Conservation (phyloP, 805 yeast species). For the Yamadazyma endophytica region DNA sequence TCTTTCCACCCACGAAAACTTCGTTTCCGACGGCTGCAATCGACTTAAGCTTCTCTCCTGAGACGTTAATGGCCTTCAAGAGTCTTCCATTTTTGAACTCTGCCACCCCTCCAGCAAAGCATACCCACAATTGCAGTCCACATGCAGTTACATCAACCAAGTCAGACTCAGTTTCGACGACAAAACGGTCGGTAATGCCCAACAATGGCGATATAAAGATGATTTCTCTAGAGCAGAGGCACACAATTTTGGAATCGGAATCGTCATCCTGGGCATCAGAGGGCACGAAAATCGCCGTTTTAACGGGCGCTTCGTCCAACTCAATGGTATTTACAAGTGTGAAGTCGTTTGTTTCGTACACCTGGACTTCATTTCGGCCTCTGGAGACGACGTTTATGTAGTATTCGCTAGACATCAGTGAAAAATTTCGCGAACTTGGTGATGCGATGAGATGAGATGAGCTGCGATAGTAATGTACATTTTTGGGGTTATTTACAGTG, state of each 20-base stretch:
- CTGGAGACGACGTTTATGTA: slow-evolving; percentile 5
- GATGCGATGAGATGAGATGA: slow-evolving; percentile 5
- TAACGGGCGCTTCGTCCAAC: background rate
- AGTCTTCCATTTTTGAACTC: no score
- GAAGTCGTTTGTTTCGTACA: slow-evolving; percentile 11
- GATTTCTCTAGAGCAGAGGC: slow-evolving; percentile 1
- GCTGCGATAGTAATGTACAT: slow-evolving; percentile 10
- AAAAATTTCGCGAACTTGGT: slow-evolving; percentile 1
- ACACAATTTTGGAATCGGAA: slow-evolving; percentile 4
- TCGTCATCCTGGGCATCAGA: slow-evolving; percentile 1
- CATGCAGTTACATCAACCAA: no score
- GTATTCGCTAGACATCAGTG: slow-evolving; percentile 7
- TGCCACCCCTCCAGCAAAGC: no score
- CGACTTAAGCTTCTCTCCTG: no score
- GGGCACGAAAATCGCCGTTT: no score
- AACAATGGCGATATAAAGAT: slow-evolving; percentile 6
- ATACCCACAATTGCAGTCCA: no score
- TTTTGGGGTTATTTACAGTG: slow-evolving; percentile 14
- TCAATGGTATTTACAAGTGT: slow-evolving; percentile 8
- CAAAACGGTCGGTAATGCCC: slow-evolving; percentile 6
- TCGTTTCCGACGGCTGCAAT: slow-evolving; percentile 3
- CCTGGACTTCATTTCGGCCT: slow-evolving; percentile 5
- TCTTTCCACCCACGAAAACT: background rate
- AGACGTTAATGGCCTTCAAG: no score
- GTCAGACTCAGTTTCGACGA: background rate